Percentiles rank a stretch among this genome's conserved stretches.
phyloP scores from a whole-genome alignment of 2,329 filamentous ascomycete genomes.

The Calonectria ilicicola region DNA sequence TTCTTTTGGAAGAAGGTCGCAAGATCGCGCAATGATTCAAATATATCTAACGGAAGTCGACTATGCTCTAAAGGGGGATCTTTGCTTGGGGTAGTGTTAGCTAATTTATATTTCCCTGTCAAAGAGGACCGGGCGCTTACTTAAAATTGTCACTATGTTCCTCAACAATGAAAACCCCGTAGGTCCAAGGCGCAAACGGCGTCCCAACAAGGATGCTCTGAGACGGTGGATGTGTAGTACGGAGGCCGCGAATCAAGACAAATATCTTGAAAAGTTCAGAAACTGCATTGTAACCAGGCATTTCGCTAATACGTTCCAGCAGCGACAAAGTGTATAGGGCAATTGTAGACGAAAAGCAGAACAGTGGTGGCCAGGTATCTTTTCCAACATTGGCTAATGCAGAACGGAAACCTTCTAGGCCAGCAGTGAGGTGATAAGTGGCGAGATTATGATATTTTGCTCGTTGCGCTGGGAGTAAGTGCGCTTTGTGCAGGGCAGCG shows the following conservation, averaged over 20 bases:
- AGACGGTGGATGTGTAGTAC: not conserved
- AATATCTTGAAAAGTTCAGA: not conserved
- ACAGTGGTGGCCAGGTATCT: too few relatives aligned
- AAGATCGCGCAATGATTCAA: not conserved
- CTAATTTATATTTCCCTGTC: not conserved
- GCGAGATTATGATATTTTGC: too few relatives aligned
- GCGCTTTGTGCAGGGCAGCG: too few relatives aligned
- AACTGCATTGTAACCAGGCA: not conserved
- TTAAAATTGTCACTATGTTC: not conserved
- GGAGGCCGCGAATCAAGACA: not conserved
- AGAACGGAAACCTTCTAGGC: too few relatives aligned
- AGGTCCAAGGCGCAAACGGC: not conserved
- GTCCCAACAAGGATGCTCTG: not conserved
- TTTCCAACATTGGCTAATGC: too few relatives aligned
- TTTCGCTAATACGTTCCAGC: not conserved
- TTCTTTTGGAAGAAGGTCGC: not conserved
- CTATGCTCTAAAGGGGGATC: not conserved
- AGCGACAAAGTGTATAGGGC: too few relatives aligned
- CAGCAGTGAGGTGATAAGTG: too few relatives aligned
- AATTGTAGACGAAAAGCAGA: too few relatives aligned
- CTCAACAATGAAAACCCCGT: not conserved
- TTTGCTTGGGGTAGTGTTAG: not conserved
- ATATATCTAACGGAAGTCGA: not conserved
- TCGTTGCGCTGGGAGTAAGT: too few relatives aligned
- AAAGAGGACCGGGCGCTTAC: not conserved